These are phyloP conservation scores for Populus pruinosa DNA, from an alignment of 345 rosid genomes.

Conservation along the genomic window DNA sequence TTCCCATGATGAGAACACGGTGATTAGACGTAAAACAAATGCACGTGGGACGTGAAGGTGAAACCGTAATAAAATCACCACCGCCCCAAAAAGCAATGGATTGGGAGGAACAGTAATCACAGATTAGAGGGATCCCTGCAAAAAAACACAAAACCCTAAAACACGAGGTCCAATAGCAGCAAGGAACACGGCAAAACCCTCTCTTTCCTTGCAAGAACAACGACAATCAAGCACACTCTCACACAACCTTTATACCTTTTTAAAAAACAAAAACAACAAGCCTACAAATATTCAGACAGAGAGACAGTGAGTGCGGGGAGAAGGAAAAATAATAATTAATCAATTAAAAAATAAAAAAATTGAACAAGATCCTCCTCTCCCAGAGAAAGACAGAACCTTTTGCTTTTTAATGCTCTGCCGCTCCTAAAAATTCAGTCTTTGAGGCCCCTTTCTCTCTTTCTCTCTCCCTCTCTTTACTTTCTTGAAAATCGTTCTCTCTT, in stretches of 20 bases:
- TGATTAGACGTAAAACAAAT: too few relatives aligned
- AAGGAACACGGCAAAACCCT: background rate
- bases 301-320: background rate
- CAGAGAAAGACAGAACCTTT: constrained; percentile 32
- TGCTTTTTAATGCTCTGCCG: constrained; percentile 47
- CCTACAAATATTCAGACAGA: background rate
- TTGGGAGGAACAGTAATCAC: background rate
- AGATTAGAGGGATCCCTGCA: background rate
- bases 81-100: too few relatives aligned
- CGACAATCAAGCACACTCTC: background rate
- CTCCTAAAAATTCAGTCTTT: constrained; percentile 4
- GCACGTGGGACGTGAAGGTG: too few relatives aligned
- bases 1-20: too few relatives aligned
- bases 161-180: background rate
- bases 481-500: constrained; percentile 29
- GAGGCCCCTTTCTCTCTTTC: background rate
- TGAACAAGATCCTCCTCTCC: constrained; percentile 4
- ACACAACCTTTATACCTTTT: constrained; percentile 9
- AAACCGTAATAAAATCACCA: too few relatives aligned
- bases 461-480: constrained; percentile 10
- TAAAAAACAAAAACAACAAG: constrained; percentile 1
- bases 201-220: background rate
- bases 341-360: background rate
- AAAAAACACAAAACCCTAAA: background rate
- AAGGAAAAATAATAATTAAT: background rate